Base-by-base conservation (phyloP, 169 alveolate species). In the Plasmodium chabaudi region DNA sequence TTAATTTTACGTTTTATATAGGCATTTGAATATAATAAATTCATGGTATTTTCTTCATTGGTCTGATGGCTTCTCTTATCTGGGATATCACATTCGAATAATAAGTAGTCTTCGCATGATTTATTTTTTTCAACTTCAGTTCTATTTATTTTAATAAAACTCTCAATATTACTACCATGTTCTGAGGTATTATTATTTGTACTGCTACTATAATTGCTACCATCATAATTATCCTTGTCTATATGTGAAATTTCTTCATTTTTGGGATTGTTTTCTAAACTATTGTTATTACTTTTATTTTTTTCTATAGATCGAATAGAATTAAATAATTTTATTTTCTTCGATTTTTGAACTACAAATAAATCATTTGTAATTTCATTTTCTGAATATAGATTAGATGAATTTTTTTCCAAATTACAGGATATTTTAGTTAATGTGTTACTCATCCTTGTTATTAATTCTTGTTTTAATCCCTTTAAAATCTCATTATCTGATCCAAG, bases 401-500 rank as follows among this genome's bases (percentile, higher is more conserved):
- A 69, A 67, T 15, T 23, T 34, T 47, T 47, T 19, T 49, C 53
- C 60, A 82, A 69, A 57, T 42, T 12, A 1, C 25, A 25, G 15
- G 72, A 70, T 21, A 82, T 71, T 39, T 47, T 82, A 27, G 86
- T 82, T 42, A 82, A 56, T 6, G 86, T 82, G 19, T 60, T 53
- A 5, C 69, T 82, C 84, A 82, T 82, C 15, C 84, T 82, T 67
- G 56, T 82, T 39, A 87, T 67, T 60, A 77, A 91, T 79, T 71
- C 75, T 19, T 65, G 84, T 64, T 87, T 44, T 63, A 72, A 61
- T 64, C 68, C 89, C 49, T 87, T 68, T 51, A 91, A 79, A 53
- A 79, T 63, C 17, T 61, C 86, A 64, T 82, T 89, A 23, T 87
- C 79, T 44, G 94, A 87, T 42, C 64, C 92, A 10, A 92, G 87